Evolutionary conservation across 2,329 filamentous ascomycete species (phyloP).

Genomic region (Lasiodiplodia gonubiensis): DNA sequence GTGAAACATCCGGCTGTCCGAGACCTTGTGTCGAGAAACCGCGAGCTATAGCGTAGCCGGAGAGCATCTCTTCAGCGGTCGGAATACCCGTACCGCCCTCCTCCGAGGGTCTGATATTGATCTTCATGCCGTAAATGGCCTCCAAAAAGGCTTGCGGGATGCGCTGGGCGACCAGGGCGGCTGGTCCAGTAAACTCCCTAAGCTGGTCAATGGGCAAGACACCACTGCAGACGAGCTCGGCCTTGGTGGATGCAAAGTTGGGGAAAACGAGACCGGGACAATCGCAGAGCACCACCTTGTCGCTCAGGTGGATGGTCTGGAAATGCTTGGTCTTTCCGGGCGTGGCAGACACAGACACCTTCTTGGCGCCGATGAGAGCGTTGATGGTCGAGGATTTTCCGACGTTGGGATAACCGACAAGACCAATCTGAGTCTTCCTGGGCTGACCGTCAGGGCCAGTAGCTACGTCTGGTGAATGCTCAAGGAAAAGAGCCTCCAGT

Average conservation of each 20-base stretch:
- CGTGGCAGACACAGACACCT: constrained; percentile 96
- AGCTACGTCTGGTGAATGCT: constrained; percentile 69
- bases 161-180: constrained; percentile 78
- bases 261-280: constrained; percentile 98
- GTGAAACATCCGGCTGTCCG: constrained; percentile 90
- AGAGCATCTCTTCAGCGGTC: constrained; percentile 82
- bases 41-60: constrained; percentile 84
- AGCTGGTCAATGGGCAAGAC: constrained; percentile 96
- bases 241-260: constrained; percentile 96
- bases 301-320: constrained; percentile 93
- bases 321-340: constrained; percentile 99
- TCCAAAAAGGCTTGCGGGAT: constrained; percentile 90
- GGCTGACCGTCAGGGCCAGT: constrained; percentile 52
- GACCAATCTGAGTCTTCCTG: constrained; percentile 82
- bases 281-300: constrained; percentile 90
- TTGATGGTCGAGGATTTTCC: constrained; percentile 99
- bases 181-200: constrained; percentile 88
- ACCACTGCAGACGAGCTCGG: constrained; percentile 93
- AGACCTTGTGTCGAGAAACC: constrained; percentile 90
- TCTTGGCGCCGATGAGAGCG: constrained; percentile 96
- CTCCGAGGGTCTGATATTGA: constrained; percentile 77
- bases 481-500: constrained; percentile 84
- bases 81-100: constrained; percentile 91
- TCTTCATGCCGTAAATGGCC: constrained; percentile 91
- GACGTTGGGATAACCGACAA: constrained; percentile 98